Conservation (phyloP, 768 basidiomycete species). For the Pulveroboletus sp. region DNA sequence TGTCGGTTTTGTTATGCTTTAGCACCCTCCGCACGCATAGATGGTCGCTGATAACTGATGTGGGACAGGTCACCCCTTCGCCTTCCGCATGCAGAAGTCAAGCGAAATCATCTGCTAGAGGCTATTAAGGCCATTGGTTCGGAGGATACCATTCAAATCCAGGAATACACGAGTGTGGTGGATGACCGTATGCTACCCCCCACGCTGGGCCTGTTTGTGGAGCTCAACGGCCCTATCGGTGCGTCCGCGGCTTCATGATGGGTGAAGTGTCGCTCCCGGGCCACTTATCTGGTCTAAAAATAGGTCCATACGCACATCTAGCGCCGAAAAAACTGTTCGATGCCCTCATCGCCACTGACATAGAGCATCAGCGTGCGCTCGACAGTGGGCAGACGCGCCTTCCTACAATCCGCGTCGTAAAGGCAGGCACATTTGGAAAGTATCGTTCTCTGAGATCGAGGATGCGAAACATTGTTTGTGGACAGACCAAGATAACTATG, state of each 20-base stretch:
- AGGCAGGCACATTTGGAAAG: constrained; percentile 16
- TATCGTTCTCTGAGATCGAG: constrained; percentile 14
- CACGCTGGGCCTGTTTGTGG: constrained; percentile 16
- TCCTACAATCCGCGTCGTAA: constrained; percentile 23
- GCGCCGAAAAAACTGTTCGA: constrained; percentile 9
- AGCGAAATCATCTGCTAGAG: constrained; percentile 9
- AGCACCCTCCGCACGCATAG: no score
- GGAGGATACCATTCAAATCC: constrained; percentile 4
- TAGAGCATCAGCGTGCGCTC: neutral
- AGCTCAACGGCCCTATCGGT: constrained; percentile 11
- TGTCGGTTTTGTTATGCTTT: neutral
- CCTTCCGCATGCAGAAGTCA: constrained; percentile 1
- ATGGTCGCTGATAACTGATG: neutral
- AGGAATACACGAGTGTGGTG: constrained; percentile 10
- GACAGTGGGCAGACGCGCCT: neutral
- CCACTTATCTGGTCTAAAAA: neutral
- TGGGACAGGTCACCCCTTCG: constrained; percentile 5
- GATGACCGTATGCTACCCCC: constrained; percentile 11
- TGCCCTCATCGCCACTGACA: neutral
- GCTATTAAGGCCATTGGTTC: neutral
- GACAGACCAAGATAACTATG: constrained; percentile 16
- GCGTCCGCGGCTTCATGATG: neutral
- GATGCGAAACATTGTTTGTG: neutral
- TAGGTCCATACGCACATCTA: constrained; percentile 6
- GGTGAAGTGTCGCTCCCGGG: no score